Percentiles rank a stretch among this genome's conserved stretches.
phyloP scores from a whole-genome alignment of 2,329 filamentous ascomycete species.

The Penicillium sclerotigenum region DNA sequence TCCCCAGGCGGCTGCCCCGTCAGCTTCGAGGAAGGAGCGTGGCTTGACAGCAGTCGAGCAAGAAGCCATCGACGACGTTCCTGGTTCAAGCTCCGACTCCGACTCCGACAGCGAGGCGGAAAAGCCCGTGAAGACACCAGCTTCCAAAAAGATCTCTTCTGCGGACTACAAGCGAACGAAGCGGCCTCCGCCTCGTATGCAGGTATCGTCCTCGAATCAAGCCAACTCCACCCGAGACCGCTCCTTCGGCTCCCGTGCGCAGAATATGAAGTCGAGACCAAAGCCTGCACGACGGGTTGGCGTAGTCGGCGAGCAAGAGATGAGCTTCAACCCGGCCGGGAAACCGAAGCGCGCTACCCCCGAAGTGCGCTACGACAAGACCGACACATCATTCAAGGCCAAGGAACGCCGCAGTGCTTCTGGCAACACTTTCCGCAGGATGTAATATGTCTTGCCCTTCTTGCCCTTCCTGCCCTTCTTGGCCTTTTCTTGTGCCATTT shows the following conservation, averaged over 20 bases:
- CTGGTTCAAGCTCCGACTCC: slow-evolving; percentile 41
- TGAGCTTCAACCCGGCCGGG: slow-evolving; percentile 57
- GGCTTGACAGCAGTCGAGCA: slow-evolving; percentile 63
- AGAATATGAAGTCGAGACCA: slow-evolving; percentile 40
- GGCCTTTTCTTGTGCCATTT: not conserved
- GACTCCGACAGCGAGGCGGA: slow-evolving; percentile 34
- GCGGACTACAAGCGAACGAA: slow-evolving; percentile 55
- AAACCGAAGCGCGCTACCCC: slow-evolving; percentile 38
- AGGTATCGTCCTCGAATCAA: slow-evolving; percentile 53
- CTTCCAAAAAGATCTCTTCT: slow-evolving; percentile 51
- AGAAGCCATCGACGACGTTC: slow-evolving; percentile 55
- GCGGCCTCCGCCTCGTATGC: slow-evolving; percentile 52
- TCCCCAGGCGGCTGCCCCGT: slow-evolving; percentile 20
- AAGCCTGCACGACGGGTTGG: slow-evolving; percentile 32
- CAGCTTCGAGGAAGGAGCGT: slow-evolving; percentile 36
- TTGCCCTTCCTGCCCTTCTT: not conserved
- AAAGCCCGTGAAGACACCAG: slow-evolving; percentile 27
- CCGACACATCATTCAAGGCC: slow-evolving; percentile 26
- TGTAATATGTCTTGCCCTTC: slow-evolving; percentile 31
- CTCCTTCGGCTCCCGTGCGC: slow-evolving; percentile 58
- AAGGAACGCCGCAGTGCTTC: slow-evolving; percentile 51
- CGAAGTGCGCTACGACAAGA: slow-evolving; percentile 19
- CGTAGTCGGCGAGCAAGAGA: slow-evolving; percentile 52
- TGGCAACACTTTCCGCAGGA: slow-evolving; percentile 47
- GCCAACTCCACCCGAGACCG: slow-evolving; percentile 48